Evolutionary conservation across 2,329 filamentous ascomycete species (phyloP).

Genomic region (Clonostachys chloroleuca): DNA sequence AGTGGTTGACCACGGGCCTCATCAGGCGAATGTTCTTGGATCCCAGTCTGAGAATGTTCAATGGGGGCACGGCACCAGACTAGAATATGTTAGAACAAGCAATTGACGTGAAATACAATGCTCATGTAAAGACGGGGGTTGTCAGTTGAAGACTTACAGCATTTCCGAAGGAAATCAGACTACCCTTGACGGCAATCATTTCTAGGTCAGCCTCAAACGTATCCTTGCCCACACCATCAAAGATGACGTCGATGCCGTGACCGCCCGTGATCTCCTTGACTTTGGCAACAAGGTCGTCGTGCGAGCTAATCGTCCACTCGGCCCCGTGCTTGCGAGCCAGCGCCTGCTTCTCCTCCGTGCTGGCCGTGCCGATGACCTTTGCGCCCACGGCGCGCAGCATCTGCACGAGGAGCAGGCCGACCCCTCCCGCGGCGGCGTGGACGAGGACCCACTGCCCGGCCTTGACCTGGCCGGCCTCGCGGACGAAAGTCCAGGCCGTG

Average conservation of each 20-base stretch:
- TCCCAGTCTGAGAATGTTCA: slow-evolving; percentile 50
- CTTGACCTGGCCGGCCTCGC: slow-evolving; percentile 72
- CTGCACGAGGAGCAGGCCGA: slow-evolving; percentile 72
- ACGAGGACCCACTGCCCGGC: slow-evolving; percentile 78
- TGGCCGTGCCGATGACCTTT: slow-evolving; percentile 74
- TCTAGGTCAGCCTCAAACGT: slow-evolving; percentile 80
- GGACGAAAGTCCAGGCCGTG: slow-evolving; percentile 75
- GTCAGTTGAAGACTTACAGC: slow-evolving; percentile 43
- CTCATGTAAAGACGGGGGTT: neutral
- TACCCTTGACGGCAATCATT: slow-evolving; percentile 72
- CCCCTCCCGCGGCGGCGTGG: slow-evolving; percentile 82
- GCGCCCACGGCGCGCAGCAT: slow-evolving; percentile 69
- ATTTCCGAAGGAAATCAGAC: slow-evolving; percentile 76
- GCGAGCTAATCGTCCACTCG: slow-evolving; percentile 67
- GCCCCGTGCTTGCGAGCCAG: slow-evolving; percentile 69
- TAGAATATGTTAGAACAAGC: slow-evolving; percentile 10
- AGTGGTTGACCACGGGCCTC: slow-evolving; percentile 70
- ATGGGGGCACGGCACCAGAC: slow-evolving; percentile 70
- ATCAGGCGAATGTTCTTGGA: slow-evolving; percentile 75
- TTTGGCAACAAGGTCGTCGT: slow-evolving; percentile 50
- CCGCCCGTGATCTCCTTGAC: slow-evolving; percentile 68
- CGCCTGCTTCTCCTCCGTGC: slow-evolving; percentile 66
- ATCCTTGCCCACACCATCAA: slow-evolving; percentile 79
- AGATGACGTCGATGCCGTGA: slow-evolving; percentile 71
- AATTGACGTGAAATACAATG: neutral